phyloP scores from a whole-genome alignment of 768 basidiomycete genomes.

The Mycena haematopus region DNA sequence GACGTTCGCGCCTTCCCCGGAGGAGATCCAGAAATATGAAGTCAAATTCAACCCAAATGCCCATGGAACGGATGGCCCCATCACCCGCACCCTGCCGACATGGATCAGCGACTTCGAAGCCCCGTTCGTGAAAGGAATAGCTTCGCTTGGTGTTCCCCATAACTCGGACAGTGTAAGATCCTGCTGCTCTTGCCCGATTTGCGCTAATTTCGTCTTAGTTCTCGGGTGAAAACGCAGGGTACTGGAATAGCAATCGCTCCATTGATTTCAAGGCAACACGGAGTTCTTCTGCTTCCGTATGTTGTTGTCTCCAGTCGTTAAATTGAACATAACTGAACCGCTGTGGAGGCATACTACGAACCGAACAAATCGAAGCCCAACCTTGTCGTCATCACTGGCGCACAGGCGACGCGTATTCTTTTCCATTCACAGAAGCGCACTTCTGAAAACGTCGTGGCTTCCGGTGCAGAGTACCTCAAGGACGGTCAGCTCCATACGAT shows the following conservation, averaged over 20 bases:
- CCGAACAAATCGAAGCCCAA: constrained; percentile 49
- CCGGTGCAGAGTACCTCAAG: constrained; percentile 32
- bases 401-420: constrained; percentile 32
- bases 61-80: constrained; percentile 23
- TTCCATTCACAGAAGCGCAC: constrained; percentile 15
- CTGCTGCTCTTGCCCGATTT: no score
- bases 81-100: constrained; percentile 23
- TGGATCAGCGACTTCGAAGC: constrained; percentile 20
- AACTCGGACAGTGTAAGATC: constrained; percentile 18
- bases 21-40: constrained; percentile 2
- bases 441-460: constrained; percentile 21
- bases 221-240: constrained; percentile 30
- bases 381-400: constrained; percentile 33
- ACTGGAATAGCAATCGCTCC: constrained; percentile 20
- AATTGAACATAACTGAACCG: no score
- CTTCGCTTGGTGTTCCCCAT: constrained; percentile 12
- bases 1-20: constrained; percentile 7
- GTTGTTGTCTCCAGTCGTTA: not conserved
- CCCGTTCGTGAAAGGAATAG: constrained; percentile 9
- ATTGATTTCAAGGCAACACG: constrained; percentile 3
- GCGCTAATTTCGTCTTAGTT: no score
- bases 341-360: constrained; percentile 56
- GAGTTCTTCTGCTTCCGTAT: constrained; percentile 14
- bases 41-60: constrained; percentile 11
- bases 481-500: constrained; percentile 28